Conservation (phyloP, 768 basidiomycete species). For the Termitomyces sp. region DNA sequence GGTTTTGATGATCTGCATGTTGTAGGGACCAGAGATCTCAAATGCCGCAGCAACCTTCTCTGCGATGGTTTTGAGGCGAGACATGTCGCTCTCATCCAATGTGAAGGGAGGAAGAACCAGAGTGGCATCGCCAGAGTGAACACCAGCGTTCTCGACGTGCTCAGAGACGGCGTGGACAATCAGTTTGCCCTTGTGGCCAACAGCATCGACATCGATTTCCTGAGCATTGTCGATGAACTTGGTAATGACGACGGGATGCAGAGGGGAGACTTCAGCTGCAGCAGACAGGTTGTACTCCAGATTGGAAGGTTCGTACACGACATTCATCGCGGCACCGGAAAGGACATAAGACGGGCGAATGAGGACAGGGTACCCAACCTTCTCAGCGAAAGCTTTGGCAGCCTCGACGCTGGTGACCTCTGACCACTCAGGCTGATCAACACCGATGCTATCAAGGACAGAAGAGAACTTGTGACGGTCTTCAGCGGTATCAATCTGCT, state of each 20-base stretch:
- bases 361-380: constrained; percentile 92
- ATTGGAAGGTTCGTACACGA: constrained; percentile 86
- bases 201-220: constrained; percentile 97
- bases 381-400: constrained; percentile 87
- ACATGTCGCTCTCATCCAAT: constrained; percentile 69
- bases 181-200: constrained; percentile 88
- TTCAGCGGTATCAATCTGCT: constrained; percentile 94
- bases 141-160: constrained; percentile 98
- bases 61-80: constrained; percentile 87
- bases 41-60: constrained; percentile 94
- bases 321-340: constrained; percentile 99
- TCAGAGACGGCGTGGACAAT: constrained; percentile 96
- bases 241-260: constrained; percentile 97
- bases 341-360: constrained; percentile 98
- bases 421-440: constrained; percentile 96
- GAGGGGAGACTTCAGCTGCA: constrained; percentile 92
- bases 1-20: constrained; percentile 98
- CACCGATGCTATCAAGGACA: constrained; percentile 89
- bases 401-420: constrained; percentile 87
- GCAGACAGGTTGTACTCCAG: constrained; percentile 95
- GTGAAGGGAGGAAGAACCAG: constrained; percentile 95
- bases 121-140: constrained; percentile 98
- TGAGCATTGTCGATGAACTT: constrained; percentile 99
- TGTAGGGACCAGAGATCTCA: constrained; percentile 97
- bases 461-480: constrained; percentile 99